Evolutionary conservation across 1,284 basidiomycete genomes (phyloP), one percentile per base, ranked within the genome.

Genomic region (Tetrapyrgos nigripes): DNA sequence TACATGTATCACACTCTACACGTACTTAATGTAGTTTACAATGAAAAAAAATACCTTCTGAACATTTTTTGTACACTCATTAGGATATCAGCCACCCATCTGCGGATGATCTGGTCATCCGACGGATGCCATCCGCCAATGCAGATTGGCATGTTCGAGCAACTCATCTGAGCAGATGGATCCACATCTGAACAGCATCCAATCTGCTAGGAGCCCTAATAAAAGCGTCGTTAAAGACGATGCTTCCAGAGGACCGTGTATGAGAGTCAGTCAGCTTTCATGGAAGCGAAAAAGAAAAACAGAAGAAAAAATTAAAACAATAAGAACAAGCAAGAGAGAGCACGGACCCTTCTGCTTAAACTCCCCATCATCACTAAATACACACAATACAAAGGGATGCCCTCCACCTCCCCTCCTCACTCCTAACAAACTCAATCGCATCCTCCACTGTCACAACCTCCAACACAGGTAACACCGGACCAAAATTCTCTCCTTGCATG

Each of bases 401-500:
- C n/a, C n/a, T n/a, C n/a, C n/a, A n/a, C n/a, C n/a, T n/a, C n/a
- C n/a, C n/a, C n/a, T 78, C 73, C 28, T 83, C 69, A 0, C 68
- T 62, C 55, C 80, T 81, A 53, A 89, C 72, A 59, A 83, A 80
- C 8, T 73, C 66, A 56, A 87, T 80, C 2, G 84, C 86, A 5
- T 79, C 77, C n/a, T 85, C 79, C 13, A 82, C 64, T 58, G 77
- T 73, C 54, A 83, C 80, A 9, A 91, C 80, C 1, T 87, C 77
- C 3, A 92, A 69, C 51, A 93, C 81, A 4, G 88, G 83, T 2
- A 92, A 70, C 21, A 92, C 70, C 1, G 90, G 89, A 0, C 88
- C 91, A 68, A 92, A 90, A 13, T 88, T 74, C 69, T 91, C 88
- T 78, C 85, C 80, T 67, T 84, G 75, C 75, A 89, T 76, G 64